Evolutionary conservation across 371 early-diverging fungal genomes (phyloP), one percentile per base, ranked within the genome.

Genomic region (Rhizopus arrhizus): DNA sequence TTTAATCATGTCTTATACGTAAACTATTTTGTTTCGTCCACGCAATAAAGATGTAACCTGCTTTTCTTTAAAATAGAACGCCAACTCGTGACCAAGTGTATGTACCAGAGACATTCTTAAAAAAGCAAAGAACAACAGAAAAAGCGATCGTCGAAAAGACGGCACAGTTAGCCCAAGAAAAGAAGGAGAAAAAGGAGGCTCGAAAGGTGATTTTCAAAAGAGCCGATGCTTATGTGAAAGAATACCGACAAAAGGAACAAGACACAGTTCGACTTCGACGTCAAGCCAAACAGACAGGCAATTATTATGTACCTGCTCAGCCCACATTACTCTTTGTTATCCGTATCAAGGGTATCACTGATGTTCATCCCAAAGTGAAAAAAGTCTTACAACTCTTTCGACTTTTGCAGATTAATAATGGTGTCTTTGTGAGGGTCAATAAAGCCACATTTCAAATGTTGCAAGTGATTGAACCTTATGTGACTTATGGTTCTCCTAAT

Each of bases 321-420:
- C 87, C 96, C 69, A 94, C 95, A 82, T 87, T 98, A 35, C 89
- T 93, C 61, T 97, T 98, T 73, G 97, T 98, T 47, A 82, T 97
- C 80, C 95, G 91, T 67, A 92, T 93, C 77, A 91, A 91, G 82
- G 94, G 86, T 68, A 91, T 97, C 84, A 96, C 94, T 88, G 95
- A 96, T 81, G 85, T 98, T 51, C 86, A 98, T 54, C 99, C 99
- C 73, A 98, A 96, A 88, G 93, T 96, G 59, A 88, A 94, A 73
- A 99, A 99, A 87, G 94, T 97, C 53, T 86, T 99, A 56, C 95
- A 99, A 81, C 86, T 98, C 51, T 85, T 99, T 73, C 94, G 99
- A 80, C 89, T 99, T 56, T 86, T 91, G 65, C 97, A 94, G 81
- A 95, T 98, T 87, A 99, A 99, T 93, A 91, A 91, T 84, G 98